Base-by-base conservation (phyloP, 2,329 filamentous ascomycete genomes). In the Pseudopyrenochaeta lycopersici region DNA sequence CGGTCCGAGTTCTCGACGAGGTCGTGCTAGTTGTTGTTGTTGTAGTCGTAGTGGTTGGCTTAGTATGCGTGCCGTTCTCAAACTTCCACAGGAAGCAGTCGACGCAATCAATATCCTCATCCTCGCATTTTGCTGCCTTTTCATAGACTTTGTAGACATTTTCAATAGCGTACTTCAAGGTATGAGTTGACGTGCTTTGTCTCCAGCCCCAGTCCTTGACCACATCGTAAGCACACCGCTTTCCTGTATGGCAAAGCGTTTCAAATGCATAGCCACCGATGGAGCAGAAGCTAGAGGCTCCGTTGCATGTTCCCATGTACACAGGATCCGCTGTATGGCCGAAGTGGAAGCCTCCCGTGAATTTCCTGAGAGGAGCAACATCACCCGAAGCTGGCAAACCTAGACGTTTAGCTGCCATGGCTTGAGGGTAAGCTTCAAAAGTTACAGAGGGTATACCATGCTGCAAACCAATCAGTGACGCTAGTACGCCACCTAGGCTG, bases 61-160 rank as follows among this genome's bases (percentile, higher is more conserved):
- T 66, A 7, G 69, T 70, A 21, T 72, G 64, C 3, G 71, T 75
- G 12, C 72, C 71, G 20, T 74, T 70, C 42, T 73, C 70, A 21
- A 69, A 74, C 33, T 75, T 75, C 72, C 72, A 75, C 14, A 73
- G 38, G 46, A 66, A 72, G 43, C 72, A 75, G 47, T 75, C 72
- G 3, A 73, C 68, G 21, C 72, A 75, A 15, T 66, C 62, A 14
- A 73, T 66, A 23, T 71, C 72, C 42, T 74, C 72, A 15, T 72
- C 69, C 20, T 62, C 59, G 49, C 72, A 75, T n/a, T 58, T 62
- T 33, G 72, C 70, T 21, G 67, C 64, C 38, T 73, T 56, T 3
- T 73, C 64, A 43, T 75, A 75, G 30, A 70, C 69, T 35, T 61
- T 57, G 48, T 75, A 75, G 2, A 75, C 67, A 23, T 73, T 73